phyloP scores from a whole-genome alignment of 495 filamentous ascomycete genomes.

The Lasiosphaeria ovina region DNA sequence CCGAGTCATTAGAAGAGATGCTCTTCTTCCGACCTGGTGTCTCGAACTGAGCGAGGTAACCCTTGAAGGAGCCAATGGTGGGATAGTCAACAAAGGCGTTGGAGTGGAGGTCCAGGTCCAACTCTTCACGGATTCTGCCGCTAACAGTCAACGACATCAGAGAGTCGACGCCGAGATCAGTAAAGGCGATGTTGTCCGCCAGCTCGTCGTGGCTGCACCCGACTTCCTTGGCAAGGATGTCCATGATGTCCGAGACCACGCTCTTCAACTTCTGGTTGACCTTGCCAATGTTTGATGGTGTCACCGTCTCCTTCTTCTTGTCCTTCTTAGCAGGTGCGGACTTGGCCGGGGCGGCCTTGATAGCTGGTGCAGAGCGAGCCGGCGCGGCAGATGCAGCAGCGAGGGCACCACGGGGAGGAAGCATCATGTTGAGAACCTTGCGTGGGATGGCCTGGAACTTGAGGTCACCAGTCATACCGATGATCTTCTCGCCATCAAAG shows the following conservation, averaged over 20 bases:
- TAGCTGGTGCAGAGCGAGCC: conserved; percentile 35
- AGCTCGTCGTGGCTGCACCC: conserved; percentile 63
- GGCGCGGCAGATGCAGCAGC: conserved; percentile 27
- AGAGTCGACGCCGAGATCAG: conserved; percentile 61
- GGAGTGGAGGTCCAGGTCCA: conserved; percentile 56
- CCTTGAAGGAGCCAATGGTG: conserved; percentile 61
- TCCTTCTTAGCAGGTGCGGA: conserved; percentile 34
- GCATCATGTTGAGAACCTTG: conserved; percentile 61
- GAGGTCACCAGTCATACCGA: conserved; percentile 51
- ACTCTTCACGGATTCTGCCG: conserved; percentile 54
- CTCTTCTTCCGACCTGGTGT: conserved; percentile 32
- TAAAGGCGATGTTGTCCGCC: conserved; percentile 50
- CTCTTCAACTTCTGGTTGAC: conserved; percentile 43
- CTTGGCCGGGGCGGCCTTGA: conserved; percentile 44
- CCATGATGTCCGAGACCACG: conserved; percentile 50
- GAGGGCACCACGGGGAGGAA: conserved; percentile 57
- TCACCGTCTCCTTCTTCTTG: conserved; percentile 46
- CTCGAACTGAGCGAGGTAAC: conserved; percentile 51
- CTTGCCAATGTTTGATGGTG: conserved; percentile 40
- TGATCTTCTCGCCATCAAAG: conserved; percentile 62
- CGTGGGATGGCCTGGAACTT: conserved; percentile 68
- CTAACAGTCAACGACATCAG: conserved; percentile 56
- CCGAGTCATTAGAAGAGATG: conserved; percentile 27
- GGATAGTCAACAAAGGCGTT: conserved; percentile 50
- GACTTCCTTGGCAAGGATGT: conserved; percentile 65